phyloP scores from a whole-genome alignment of 176 grass and related monocot genomes.

The Rhipidocladum racemiflorum region DNA sequence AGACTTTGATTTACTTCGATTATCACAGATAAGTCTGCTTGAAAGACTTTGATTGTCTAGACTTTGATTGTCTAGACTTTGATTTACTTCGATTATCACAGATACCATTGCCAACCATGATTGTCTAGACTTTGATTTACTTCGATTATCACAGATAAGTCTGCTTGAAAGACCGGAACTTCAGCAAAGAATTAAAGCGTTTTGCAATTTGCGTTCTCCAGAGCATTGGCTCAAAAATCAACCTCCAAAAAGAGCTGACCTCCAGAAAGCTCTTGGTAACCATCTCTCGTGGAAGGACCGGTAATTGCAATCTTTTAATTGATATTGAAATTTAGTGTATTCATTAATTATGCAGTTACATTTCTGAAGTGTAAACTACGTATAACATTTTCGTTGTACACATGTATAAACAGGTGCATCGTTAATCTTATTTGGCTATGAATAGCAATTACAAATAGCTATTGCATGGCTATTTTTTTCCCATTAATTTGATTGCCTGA shows the following conservation, averaged over 20 bases:
- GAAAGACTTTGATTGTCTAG: too few species aligned
- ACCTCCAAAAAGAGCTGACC: conserved; percentile 90
- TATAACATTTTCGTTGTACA: conserved; percentile 2
- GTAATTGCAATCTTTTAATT: conserved; percentile 51
- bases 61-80: too few species aligned
- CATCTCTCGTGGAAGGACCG: conserved; percentile 99
- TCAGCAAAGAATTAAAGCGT: conserved; percentile 81
- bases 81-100: too few species aligned
- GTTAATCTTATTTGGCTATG: not conserved
- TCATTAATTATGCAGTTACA: conserved; percentile 3
- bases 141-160: conserved; percentile 70
- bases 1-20: conserved; percentile 12
- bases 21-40: conserved; percentile 85
- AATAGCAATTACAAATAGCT: not conserved
- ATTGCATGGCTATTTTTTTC: not conserved
- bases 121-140: not conserved
- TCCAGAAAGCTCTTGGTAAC: conserved; percentile 97
- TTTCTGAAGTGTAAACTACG: not conserved
- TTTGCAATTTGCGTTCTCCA: conserved; percentile 63
- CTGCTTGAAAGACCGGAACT: conserved; percentile 86
- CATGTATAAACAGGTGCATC: not conserved
- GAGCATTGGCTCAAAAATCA: conserved; percentile 97
- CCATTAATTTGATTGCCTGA: conserved; percentile 6
- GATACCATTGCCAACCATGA: too few species aligned
- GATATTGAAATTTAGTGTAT: conserved; percentile 9